Evolutionary conservation across 768 basidiomycete species (phyloP).

Genomic region (Calocybe cyanea): DNA sequence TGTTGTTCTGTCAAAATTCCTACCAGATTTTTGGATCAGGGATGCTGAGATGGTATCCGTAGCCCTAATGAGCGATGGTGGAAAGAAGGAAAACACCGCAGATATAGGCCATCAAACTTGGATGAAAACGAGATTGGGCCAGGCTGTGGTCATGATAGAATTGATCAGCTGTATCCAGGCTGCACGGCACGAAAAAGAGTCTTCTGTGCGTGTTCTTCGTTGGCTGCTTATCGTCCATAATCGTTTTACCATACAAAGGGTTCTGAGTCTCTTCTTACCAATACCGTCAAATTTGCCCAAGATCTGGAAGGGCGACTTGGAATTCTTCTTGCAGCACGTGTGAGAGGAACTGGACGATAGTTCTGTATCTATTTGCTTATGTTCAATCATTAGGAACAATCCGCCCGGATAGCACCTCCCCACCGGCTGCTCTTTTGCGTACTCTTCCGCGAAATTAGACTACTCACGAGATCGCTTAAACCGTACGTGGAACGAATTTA

Average conservation of each 20-base stretch:
- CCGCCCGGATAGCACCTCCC: constrained; percentile 44
- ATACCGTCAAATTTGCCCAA: constrained; percentile 43
- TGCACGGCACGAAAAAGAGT: constrained; percentile 39
- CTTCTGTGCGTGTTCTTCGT: constrained; percentile 25
- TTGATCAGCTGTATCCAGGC: constrained; percentile 49
- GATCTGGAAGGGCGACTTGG: constrained; percentile 55
- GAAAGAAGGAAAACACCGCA: constrained; percentile 16
- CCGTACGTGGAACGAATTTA: constrained; percentile 35
- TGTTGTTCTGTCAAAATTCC: constrained; percentile 44
- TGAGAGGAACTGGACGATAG: constrained; percentile 18
- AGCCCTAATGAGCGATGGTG: constrained; percentile 55
- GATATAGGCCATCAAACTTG: constrained; percentile 24
- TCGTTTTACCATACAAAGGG: constrained; percentile 14
- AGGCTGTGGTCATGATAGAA: constrained; percentile 59
- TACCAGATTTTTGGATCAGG: constrained; percentile 62
- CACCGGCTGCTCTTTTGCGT: constrained; percentile 58
- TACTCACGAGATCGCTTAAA: constrained; percentile 61
- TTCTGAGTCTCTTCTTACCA: constrained; percentile 25
- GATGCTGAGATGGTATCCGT: constrained; percentile 75
- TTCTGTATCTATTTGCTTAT: neutral
- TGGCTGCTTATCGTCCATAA: neutral
- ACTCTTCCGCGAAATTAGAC: constrained; percentile 61
- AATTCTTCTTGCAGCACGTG: constrained; percentile 56
- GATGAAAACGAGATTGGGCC: constrained; percentile 56
- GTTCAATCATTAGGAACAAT: constrained; percentile 44